A percentile compares a stretch with the other conserved stretches of the same genome.
phyloP scores from a whole-genome alignment of 208 protist species.

The Naegleria lovaniensis region DNA sequence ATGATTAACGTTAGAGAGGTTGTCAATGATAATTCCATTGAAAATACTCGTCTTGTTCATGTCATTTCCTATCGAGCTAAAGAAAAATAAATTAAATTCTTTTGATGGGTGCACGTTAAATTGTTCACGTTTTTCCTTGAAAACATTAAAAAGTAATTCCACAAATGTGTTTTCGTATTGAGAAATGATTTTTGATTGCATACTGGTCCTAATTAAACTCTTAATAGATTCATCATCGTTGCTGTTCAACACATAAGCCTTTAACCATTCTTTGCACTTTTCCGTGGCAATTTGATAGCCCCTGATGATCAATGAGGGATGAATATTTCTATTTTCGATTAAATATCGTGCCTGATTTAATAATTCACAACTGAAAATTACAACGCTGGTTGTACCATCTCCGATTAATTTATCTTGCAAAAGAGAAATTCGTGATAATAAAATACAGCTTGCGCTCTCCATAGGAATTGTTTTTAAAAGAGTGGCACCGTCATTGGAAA shows the following conservation, averaged over 20 bases:
- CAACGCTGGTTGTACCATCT: constrained; percentile 9
- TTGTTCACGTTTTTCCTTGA: not conserved
- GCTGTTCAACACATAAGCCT: not conserved
- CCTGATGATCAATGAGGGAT: not conserved
- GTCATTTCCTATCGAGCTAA: not conserved
- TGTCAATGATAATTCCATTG: not conserved
- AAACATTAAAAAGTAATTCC: not conserved
- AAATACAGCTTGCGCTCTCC: not conserved
- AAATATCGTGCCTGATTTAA: not conserved
- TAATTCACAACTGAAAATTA: not conserved
- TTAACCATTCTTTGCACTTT: not conserved
- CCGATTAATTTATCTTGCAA: constrained; percentile 3
- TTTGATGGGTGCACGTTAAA: not conserved
- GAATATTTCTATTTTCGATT: not conserved
- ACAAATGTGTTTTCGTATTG: not conserved
- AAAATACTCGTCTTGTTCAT: too few species aligned
- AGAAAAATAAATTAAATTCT: not conserved
- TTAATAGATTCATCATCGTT: not conserved
- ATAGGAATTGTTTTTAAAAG: not conserved
- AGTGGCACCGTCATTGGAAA: constrained; percentile 11
- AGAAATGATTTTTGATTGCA: not conserved
- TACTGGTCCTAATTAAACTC: not conserved
- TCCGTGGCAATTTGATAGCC: not conserved
- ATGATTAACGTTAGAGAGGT: not conserved
- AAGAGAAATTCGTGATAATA: not conserved